Evolutionary conservation across 495 filamentous ascomycete genomes (phyloP).

Genomic region (Cercophora sp.): DNA sequence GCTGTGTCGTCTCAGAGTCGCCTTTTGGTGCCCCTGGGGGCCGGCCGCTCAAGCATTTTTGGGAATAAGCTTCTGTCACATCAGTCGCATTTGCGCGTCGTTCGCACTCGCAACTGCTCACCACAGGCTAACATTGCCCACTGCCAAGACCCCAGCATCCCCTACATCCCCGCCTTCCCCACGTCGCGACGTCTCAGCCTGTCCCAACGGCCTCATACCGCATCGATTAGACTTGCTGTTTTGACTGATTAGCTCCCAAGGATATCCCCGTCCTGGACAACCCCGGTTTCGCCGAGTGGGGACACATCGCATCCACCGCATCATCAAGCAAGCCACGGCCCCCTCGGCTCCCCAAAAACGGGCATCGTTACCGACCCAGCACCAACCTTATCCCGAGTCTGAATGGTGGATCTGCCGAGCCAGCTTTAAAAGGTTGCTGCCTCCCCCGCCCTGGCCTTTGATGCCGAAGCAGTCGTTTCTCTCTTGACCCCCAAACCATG

Average conservation of each 20-base stretch:
- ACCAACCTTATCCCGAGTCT: conserved; percentile 3
- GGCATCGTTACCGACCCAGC: conserved; percentile 17
- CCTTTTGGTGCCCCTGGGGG: too few species aligned
- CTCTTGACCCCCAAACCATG: too few species aligned
- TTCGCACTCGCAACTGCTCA: background rate
- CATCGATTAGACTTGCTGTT: conserved; percentile 6
- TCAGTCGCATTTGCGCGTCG: background rate
- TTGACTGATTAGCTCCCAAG: background rate
- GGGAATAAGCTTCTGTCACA: conserved; percentile 26
- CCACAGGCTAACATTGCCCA: conserved; percentile 12
- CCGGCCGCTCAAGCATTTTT: conserved; percentile 9
- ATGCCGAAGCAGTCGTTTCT: too few species aligned
- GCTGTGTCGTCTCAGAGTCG: background rate
- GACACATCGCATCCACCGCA: too few species aligned
- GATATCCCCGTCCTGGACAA: conserved; percentile 10
- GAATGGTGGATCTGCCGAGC: conserved; percentile 13
- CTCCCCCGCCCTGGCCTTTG: too few species aligned
- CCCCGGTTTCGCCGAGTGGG: conserved; percentile 8
- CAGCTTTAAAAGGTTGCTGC: too few species aligned
- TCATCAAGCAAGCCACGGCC: conserved; percentile 10
- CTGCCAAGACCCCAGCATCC: conserved; percentile 15
- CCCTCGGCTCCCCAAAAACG: conserved; percentile 1
- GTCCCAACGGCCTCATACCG: background rate
- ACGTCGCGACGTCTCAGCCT: conserved; percentile 22
- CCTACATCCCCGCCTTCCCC: conserved; percentile 12